Evolutionary conservation across 2,329 filamentous ascomycete genomes (phyloP).

Genomic region (Botryotinia convoluta): DNA sequence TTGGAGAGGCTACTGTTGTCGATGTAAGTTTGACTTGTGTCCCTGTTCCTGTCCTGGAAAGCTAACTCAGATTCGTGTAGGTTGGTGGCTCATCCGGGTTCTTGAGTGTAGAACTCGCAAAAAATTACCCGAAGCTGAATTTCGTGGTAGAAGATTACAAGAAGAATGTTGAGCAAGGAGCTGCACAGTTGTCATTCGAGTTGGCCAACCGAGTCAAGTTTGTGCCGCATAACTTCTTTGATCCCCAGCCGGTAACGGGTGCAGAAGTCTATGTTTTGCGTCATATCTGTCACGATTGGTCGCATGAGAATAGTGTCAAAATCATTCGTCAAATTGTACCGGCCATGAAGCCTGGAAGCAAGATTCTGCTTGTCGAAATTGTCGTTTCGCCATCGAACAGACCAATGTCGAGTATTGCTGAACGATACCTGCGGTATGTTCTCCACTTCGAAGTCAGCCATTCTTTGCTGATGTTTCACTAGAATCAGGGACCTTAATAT

Average conservation of each 20-base stretch:
- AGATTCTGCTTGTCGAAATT: slow-evolving; percentile 19
- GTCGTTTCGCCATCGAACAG: slow-evolving; percentile 3
- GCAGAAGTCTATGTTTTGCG: slow-evolving; percentile 38
- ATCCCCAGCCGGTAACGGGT: slow-evolving; percentile 38
- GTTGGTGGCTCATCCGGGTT: slow-evolving; percentile 34
- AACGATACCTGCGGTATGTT: slow-evolving; percentile 7
- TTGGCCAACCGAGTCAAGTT: background rate
- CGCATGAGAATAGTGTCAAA: slow-evolving; percentile 21
- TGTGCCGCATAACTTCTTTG: slow-evolving; percentile 3
- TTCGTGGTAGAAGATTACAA: slow-evolving; percentile 30
- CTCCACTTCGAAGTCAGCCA: background rate
- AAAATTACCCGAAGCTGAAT: slow-evolving; percentile 26
- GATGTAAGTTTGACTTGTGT: slow-evolving; percentile 25
- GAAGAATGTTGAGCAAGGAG: slow-evolving; percentile 19
- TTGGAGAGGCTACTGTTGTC: slow-evolving; percentile 32
- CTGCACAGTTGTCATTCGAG: slow-evolving; percentile 41
- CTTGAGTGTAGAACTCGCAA: slow-evolving; percentile 30
- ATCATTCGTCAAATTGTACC: slow-evolving; percentile 27
- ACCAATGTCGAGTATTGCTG: background rate
- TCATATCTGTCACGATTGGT: slow-evolving; percentile 38
- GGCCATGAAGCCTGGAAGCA: slow-evolving; percentile 29
- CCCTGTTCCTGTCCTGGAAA: background rate
- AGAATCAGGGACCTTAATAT: slow-evolving; percentile 14
- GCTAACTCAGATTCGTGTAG: slow-evolving; percentile 10
- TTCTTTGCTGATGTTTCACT: background rate